A percentile compares a stretch with the other conserved stretches of the same genome.
These are phyloP conservation scores for Exophiala viscosa DNA, from an alignment of 2,329 filamentous ascomycete species.

Conservation along the genomic window DNA sequence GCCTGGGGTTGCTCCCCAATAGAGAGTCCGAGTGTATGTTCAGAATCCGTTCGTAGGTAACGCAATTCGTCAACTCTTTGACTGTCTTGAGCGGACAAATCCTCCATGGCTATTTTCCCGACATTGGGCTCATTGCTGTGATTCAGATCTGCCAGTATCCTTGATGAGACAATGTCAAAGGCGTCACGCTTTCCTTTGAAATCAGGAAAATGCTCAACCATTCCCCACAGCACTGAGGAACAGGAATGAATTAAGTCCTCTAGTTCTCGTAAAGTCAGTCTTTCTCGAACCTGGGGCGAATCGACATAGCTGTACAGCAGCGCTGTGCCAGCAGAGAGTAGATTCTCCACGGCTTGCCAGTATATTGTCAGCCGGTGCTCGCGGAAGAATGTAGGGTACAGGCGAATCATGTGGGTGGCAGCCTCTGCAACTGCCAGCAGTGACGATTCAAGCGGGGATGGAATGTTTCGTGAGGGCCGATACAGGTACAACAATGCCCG, in stretches of 20 bases:
- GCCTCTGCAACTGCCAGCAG: slow-evolving; percentile 7
- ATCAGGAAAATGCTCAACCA: slow-evolving; percentile 28
- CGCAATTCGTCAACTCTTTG: not conserved
- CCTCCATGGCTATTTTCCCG: too few relatives aligned
- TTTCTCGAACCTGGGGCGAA: slow-evolving; percentile 7
- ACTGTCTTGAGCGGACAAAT: not conserved
- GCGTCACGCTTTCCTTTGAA: slow-evolving; percentile 26
- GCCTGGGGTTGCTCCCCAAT: too few relatives aligned
- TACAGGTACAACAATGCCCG: slow-evolving; percentile 15
- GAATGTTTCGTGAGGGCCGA: slow-evolving; percentile 11
- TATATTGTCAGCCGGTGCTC: slow-evolving; percentile 13
- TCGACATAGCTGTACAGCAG: slow-evolving; percentile 9
- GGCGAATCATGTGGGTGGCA: slow-evolving; percentile 9
- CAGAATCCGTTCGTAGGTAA: too few relatives aligned
- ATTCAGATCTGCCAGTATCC: slow-evolving; percentile 7
- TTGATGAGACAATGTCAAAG: slow-evolving; percentile 15
- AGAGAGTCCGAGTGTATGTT: too few relatives aligned
- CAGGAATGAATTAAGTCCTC: slow-evolving; percentile 11
- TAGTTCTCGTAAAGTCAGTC: slow-evolving; percentile 5
- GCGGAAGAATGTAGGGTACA: slow-evolving; percentile 12
- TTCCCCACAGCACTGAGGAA: slow-evolving; percentile 27
- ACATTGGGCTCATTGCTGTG: not conserved
- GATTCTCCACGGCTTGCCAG: slow-evolving; percentile 16
- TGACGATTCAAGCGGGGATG: not conserved
- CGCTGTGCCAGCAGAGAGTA: slow-evolving; percentile 13